These are phyloP conservation scores for Fusarium verrucosum DNA, from an alignment of 2,329 filamentous ascomycete genomes.

Conservation along the genomic window DNA sequence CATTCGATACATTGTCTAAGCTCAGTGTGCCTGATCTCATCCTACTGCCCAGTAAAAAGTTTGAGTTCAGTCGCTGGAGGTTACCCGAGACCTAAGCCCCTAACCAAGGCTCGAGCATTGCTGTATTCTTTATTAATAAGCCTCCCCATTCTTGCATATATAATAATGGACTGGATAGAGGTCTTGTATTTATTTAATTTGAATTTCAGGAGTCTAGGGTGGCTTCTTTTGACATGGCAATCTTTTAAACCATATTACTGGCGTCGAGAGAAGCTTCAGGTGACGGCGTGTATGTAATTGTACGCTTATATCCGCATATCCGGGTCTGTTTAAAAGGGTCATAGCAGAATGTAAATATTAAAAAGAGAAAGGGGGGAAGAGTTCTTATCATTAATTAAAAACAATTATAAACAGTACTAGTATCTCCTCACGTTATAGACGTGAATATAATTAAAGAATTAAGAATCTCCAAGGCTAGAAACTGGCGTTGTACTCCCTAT, in stretches of 20 bases:
- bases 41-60: background rate
- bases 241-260: background rate
- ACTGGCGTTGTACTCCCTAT: background rate
- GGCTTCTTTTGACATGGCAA: too few relatives aligned
- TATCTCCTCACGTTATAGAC: background rate
- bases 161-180: too few relatives aligned
- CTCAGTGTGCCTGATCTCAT: background rate
- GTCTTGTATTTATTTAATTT: too few relatives aligned
- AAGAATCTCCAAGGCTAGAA: background rate
- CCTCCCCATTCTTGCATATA: too few relatives aligned
- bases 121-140: too few relatives aligned
- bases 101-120: too few relatives aligned
- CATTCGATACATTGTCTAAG: background rate
- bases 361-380: background rate
- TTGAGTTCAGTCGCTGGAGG: background rate
- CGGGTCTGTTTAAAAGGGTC: too few relatives aligned
- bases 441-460: background rate
- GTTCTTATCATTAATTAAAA: background rate
- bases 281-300: background rate
- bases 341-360: background rate
- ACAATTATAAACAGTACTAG: accelerated
- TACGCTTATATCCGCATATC: background rate
- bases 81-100: background rate
- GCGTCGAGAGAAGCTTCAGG: background rate
- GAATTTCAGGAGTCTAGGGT: too few relatives aligned